These are phyloP conservation scores for Curvularia sp. DNA, from an alignment of 2,329 filamentous ascomycete genomes.

Conservation along the genomic window DNA sequence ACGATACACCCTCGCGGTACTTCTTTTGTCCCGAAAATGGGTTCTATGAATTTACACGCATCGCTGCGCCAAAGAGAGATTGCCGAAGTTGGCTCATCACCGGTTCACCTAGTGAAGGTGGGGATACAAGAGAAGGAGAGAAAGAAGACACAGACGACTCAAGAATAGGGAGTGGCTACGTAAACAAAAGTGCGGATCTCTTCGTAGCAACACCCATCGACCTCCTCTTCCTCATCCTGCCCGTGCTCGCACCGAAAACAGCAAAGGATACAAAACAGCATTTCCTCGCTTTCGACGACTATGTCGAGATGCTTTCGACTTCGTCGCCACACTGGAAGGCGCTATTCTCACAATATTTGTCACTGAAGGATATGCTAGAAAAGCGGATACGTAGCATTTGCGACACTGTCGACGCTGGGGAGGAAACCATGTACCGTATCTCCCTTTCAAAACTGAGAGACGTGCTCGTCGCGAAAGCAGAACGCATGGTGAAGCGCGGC, in stretches of 20 bases:
- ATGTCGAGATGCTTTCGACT: constrained; percentile 68
- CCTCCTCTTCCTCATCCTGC: constrained; percentile 81
- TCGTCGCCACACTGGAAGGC: constrained; percentile 65
- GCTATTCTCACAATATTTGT: constrained; percentile 57
- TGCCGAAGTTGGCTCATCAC: constrained; percentile 64
- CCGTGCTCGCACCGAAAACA: constrained; percentile 65
- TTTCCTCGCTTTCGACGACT: constrained; percentile 74
- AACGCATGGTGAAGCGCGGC: constrained; percentile 67
- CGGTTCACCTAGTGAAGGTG: constrained; percentile 14
- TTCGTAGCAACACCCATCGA: constrained; percentile 85
- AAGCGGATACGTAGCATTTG: constrained; percentile 73
- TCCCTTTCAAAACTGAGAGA: constrained; percentile 73
- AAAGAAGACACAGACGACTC: constrained; percentile 11
- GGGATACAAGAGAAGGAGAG: constrained; percentile 5
- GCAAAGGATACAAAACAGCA: constrained; percentile 63
- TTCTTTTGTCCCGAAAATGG: constrained; percentile 65
- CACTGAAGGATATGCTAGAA: constrained; percentile 60
- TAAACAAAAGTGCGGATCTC: constrained; percentile 74
- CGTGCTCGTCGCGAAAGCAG: constrained; percentile 74
- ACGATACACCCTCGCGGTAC: constrained; percentile 58
- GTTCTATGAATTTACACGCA: constrained; percentile 66
- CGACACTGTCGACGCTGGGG: constrained; percentile 81
- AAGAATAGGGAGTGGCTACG: constrained; percentile 54
- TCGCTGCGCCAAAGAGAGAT: constrained; percentile 58
- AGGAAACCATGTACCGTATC: constrained; percentile 84